These are phyloP conservation scores for Corylus americana DNA, from an alignment of 306 rosid species.

Conservation along the genomic window DNA sequence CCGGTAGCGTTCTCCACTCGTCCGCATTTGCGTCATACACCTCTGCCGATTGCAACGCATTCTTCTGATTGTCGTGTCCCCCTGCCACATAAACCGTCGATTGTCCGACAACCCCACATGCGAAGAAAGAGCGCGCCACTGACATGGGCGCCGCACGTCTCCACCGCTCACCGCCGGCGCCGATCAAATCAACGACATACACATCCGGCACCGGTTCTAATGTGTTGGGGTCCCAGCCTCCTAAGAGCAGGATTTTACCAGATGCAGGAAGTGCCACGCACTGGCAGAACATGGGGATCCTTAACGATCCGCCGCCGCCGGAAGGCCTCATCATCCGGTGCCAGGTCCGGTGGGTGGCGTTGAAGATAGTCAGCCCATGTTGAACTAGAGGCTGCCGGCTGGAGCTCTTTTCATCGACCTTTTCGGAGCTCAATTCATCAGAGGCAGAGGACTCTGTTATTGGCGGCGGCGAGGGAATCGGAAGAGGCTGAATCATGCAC, in stretches of 20 bases:
- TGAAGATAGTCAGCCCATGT: conserved; percentile 5
- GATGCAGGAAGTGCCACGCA: neutral
- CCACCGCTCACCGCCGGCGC: conserved; percentile 1
- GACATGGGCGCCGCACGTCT: conserved; percentile 4
- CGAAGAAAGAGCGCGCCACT: conserved; percentile 11
- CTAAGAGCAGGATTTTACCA: conserved; percentile 6
- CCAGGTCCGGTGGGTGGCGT: conserved; percentile 3
- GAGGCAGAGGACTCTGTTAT: neutral
- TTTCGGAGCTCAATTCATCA: neutral
- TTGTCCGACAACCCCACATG: neutral
- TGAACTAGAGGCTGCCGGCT: neutral
- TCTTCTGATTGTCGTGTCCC: conserved; percentile 11
- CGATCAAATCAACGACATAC: neutral
- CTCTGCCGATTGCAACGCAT: conserved; percentile 5
- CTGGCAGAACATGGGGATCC: conserved; percentile 10
- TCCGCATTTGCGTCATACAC: conserved; percentile 6
- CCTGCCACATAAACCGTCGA: conserved; percentile 11
- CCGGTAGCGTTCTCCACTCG: neutral
- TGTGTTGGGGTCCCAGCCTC: conserved; percentile 5
- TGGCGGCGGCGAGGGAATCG: neutral
- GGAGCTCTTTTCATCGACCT: neutral
- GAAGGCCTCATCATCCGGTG: neutral
- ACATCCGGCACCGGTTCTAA: conserved; percentile 8
- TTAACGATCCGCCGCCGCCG: too few relatives aligned
- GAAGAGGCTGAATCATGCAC: conserved; percentile 4